phyloP scores from a whole-genome alignment of 2,329 filamentous ascomycete genomes.

The Sporothrix humicola region DNA sequence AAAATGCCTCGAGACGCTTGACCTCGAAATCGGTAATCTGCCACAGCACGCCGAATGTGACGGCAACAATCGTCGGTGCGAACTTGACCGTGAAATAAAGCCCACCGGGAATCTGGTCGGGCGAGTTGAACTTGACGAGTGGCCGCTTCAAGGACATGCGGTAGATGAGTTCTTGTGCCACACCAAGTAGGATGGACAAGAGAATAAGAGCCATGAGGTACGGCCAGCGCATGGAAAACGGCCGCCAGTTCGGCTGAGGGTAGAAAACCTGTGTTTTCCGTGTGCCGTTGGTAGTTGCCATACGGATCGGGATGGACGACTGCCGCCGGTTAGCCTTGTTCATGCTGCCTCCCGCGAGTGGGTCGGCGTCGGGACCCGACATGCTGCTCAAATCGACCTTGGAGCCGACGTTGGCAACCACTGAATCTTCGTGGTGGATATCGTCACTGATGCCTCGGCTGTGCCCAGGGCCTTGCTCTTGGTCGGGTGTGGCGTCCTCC shows the following conservation, averaged over 20 bases:
- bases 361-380: conserved; percentile 48
- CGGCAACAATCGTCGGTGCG: conserved; percentile 64
- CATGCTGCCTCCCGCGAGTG: conserved; percentile 35
- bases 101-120: conserved; percentile 56
- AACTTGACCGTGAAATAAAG: conserved; percentile 69
- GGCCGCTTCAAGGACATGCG: conserved; percentile 54
- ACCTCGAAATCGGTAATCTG: conserved; percentile 70
- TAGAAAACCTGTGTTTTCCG: conserved; percentile 60
- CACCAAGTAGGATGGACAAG: conserved; percentile 59
- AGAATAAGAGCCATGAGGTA: conserved; percentile 62
- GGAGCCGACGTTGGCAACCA: conserved; percentile 37
- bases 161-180: conserved; percentile 61
- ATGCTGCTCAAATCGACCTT: conserved; percentile 60
- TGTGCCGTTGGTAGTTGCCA: conserved; percentile 41
- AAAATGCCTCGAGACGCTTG: conserved; percentile 69
- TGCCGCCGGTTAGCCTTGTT: conserved; percentile 43
- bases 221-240: conserved; percentile 67
- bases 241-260: conserved; percentile 70
- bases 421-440: neutral
- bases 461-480: neutral
- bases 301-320: conserved; percentile 44
- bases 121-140: conserved; percentile 56
- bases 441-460: neutral
- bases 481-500: conserved; percentile 42
- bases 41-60: conserved; percentile 68